Conservation (phyloP, 495 filamentous ascomycete species). For the Penicillium cataractarum region DNA sequence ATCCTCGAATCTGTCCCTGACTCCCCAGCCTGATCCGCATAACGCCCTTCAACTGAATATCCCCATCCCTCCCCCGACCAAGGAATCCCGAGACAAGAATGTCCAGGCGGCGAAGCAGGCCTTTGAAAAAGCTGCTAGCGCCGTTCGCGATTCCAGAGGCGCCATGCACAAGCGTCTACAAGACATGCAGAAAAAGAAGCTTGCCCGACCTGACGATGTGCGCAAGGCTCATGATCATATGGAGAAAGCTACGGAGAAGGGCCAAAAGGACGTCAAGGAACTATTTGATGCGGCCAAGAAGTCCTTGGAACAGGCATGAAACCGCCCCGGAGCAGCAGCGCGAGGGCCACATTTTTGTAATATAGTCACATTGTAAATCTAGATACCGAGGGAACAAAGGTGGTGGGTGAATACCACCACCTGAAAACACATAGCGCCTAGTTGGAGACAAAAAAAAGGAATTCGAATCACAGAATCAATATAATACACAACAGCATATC, state of each 20-base stretch:
- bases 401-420: neutral
- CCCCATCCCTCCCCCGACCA: constrained; percentile 69
- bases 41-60: constrained; percentile 73
- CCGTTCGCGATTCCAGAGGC: constrained; percentile 58
- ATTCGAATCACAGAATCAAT: constrained; percentile 16
- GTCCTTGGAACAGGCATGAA: constrained; percentile 52
- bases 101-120: constrained; percentile 61
- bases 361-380: constrained; percentile 30
- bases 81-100: constrained; percentile 58
- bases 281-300: constrained; percentile 68
- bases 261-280: constrained; percentile 66
- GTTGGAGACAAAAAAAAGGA: constrained; percentile 4
- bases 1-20: constrained; percentile 67
- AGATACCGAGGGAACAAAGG: constrained; percentile 18
- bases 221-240: constrained; percentile 67
- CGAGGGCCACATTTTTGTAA: constrained; percentile 10
- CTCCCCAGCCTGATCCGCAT: constrained; percentile 69
- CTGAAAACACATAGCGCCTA: constrained; percentile 7
- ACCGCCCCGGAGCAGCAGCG: neutral
- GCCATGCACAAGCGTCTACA: constrained; percentile 67
- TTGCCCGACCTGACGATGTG: constrained; percentile 66
- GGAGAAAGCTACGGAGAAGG: constrained; percentile 75
- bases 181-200: constrained; percentile 58
- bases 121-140: constrained; percentile 59
- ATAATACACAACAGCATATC: constrained; percentile 33